These are phyloP conservation scores for Diaporthe australafricana DNA, from an alignment of 2,329 filamentous ascomycete genomes.

Conservation along the genomic window DNA sequence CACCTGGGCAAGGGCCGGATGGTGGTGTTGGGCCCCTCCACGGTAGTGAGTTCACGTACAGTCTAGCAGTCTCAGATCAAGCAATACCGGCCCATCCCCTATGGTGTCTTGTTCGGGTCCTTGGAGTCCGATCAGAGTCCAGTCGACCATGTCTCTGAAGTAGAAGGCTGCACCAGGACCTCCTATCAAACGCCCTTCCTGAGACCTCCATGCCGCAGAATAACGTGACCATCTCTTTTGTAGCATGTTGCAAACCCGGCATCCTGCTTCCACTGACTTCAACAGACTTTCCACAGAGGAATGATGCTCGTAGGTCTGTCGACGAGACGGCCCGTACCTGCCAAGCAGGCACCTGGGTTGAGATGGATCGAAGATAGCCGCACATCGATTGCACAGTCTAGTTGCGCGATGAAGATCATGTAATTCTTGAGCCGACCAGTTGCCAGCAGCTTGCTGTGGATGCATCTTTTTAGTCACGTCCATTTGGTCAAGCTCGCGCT, in stretches of 20 bases:
- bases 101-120: neutral
- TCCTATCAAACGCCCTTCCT: too few species aligned
- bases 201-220: neutral
- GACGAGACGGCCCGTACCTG: neutral
- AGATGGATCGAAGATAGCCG: neutral
- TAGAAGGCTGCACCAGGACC: neutral
- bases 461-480: neutral
- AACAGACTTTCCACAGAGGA: neutral
- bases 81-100: neutral
- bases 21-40: neutral
- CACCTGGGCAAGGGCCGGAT: neutral
- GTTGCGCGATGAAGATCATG: neutral
- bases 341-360: neutral
- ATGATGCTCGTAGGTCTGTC: neutral
- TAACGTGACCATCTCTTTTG: constrained; percentile 1
- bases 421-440: neutral
- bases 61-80: neutral
- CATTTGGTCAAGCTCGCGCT: neutral
- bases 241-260: neutral
- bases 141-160: neutral
- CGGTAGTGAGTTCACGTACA: neutral
- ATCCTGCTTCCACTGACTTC: neutral
- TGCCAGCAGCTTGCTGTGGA: neutral
- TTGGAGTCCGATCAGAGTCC: neutral
- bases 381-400: neutral